Evolutionary conservation across 1,284 basidiomycete genomes (phyloP).

Genomic region (Rhodotorula sp.): DNA sequence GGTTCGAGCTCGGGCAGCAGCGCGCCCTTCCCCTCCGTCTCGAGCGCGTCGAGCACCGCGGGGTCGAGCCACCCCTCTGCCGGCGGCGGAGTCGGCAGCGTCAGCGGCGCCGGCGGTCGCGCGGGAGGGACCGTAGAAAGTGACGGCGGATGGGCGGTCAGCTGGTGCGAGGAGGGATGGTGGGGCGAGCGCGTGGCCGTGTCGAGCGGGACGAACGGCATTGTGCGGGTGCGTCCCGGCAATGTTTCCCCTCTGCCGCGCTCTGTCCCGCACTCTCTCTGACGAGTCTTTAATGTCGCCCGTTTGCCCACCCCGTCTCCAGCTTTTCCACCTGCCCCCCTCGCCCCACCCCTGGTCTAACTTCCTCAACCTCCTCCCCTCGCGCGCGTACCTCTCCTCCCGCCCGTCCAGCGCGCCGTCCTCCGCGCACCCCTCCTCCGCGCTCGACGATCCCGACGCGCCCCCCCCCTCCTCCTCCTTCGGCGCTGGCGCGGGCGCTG

Average conservation of each 20-base stretch:
- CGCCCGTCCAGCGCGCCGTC: not conserved
- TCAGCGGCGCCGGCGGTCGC: not conserved
- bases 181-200: slow-evolving; percentile 86
- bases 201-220: slow-evolving; percentile 68
- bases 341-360: slow-evolving; percentile 30
- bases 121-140: slow-evolving; percentile 54
- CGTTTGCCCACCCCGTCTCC: not conserved
- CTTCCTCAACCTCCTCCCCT: slow-evolving; percentile 50
- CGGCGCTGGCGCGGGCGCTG: not conserved
- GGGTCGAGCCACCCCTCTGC: not conserved
- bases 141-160: slow-evolving; percentile 85
- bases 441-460: slow-evolving; percentile 59
- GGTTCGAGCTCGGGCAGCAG: not conserved
- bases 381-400: slow-evolving; percentile 21
- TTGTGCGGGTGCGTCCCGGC: slow-evolving; percentile 69
- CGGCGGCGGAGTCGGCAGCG: not conserved
- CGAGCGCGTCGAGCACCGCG: not conserved
- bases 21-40: slow-evolving; percentile 2
- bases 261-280: too few species aligned
- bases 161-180: slow-evolving; percentile 90
- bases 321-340: slow-evolving; percentile 56
- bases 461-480: slow-evolving; percentile 59
- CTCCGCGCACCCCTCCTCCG: not conserved
- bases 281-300: too few species aligned
- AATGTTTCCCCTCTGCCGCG: not conserved